phyloP scores from a whole-genome alignment of 2,329 filamentous ascomycete species.

The Ophiostoma sp. region DNA sequence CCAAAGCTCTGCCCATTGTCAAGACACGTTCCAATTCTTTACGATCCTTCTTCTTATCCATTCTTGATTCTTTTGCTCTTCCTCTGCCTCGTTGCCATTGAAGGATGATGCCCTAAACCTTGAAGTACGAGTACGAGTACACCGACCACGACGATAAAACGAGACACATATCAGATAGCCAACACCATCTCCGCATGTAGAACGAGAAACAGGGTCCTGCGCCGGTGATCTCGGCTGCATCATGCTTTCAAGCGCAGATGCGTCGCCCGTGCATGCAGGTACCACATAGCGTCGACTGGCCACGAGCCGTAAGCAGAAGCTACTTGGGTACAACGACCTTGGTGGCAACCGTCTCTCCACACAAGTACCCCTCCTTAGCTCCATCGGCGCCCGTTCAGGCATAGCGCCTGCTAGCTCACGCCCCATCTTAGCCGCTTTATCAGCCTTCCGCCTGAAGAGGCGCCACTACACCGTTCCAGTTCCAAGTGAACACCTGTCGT shows the following conservation, averaged over 20 bases:
- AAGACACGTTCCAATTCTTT: no score
- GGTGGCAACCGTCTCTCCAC: background rate
- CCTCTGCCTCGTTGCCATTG: no score
- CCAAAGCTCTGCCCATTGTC: no score
- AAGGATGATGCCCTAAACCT: no score
- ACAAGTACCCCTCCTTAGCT: constrained; percentile 4
- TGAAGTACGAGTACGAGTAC: no score
- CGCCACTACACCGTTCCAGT: background rate
- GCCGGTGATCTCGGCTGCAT: background rate
- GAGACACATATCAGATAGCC: no score
- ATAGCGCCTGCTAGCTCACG: constrained; percentile 11
- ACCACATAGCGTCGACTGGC: constrained; percentile 1
- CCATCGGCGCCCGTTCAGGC: background rate
- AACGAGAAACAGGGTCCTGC: background rate
- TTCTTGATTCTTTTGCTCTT: no score
- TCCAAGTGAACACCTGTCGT: constrained; percentile 27
- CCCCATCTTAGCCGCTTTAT: constrained; percentile 21
- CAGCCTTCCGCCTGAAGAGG: constrained; percentile 17
- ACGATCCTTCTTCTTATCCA: no score
- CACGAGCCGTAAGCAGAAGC: background rate
- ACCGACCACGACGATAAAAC: no score
- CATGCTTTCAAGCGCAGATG: background rate
- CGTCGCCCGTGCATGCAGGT: background rate
- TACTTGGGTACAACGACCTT: background rate
- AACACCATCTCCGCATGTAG: no score